Evolutionary conservation across 257 asterid species (phyloP).

Genomic region (Buddleja alternifolia): DNA sequence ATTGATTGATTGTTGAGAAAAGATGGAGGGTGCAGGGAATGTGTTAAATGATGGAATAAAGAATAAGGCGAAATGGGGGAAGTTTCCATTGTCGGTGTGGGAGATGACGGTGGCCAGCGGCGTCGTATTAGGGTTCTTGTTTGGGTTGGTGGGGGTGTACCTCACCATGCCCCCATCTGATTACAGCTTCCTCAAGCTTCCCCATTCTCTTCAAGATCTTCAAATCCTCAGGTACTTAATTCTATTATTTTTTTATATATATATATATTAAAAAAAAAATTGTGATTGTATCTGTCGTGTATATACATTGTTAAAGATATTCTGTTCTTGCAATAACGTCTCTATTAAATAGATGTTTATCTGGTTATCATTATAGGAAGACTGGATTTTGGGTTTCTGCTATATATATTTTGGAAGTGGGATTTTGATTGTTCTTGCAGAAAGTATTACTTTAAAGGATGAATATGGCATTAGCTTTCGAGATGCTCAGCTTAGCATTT

Average conservation of each 20-base stretch:
- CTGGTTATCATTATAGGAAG: not conserved
- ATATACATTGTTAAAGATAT: not conserved
- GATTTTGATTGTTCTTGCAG: not conserved
- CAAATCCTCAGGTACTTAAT: slow-evolving; percentile 72
- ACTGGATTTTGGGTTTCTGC: slow-evolving; percentile 9
- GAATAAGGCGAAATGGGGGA: slow-evolving; percentile 33
- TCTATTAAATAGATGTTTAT: slow-evolving; percentile 8
- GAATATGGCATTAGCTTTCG: not conserved
- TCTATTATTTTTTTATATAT: not conserved
- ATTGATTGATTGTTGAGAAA: slow-evolving; percentile 19
- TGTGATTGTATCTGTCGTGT: not conserved
- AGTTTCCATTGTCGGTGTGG: slow-evolving; percentile 66
- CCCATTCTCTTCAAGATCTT: slow-evolving; percentile 82
- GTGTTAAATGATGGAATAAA: slow-evolving; percentile 33
- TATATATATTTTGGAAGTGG: not conserved
- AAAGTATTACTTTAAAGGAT: not conserved
- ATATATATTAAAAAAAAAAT: too few species aligned
- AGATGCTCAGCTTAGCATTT: not conserved
- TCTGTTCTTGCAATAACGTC: not conserved
- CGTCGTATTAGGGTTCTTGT: slow-evolving; percentile 70
- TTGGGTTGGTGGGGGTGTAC: slow-evolving; percentile 69
- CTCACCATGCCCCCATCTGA: slow-evolving; percentile 91
- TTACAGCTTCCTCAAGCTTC: slow-evolving; percentile 92
- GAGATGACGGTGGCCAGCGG: slow-evolving; percentile 66
- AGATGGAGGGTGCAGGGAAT: slow-evolving; percentile 36